Evolutionary conservation across 345 rosid species (phyloP).

Genomic region (Moricandia arvensis): DNA sequence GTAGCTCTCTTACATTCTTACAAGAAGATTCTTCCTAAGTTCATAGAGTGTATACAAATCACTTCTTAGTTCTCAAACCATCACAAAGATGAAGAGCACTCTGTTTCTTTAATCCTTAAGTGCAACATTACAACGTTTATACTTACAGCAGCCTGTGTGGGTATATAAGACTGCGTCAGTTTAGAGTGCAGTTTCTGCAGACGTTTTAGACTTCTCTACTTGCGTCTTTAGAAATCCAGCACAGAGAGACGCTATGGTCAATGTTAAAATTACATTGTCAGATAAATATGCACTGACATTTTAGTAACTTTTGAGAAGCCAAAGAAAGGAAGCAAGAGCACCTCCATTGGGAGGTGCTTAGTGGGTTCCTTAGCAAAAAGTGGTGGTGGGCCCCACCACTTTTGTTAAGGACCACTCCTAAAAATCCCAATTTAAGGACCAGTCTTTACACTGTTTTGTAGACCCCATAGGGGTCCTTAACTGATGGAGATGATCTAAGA

Average conservation of each 20-base stretch:
- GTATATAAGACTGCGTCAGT: background rate
- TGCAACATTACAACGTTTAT: no score
- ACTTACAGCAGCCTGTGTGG: no score
- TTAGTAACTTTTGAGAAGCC: background rate
- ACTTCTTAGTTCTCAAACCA: conserved; percentile 14
- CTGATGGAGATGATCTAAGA: no score
- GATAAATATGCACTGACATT: background rate
- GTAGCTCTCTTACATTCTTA: background rate
- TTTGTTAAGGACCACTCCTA: no score
- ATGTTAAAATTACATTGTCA: background rate
- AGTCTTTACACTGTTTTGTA: no score
- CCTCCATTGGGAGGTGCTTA: no score
- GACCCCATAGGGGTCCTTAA: no score
- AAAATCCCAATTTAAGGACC: no score
- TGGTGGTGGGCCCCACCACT: no score
- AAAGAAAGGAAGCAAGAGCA: background rate
- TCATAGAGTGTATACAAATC: background rate
- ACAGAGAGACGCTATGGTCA: conserved; percentile 65
- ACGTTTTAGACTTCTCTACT: conserved; percentile 49
- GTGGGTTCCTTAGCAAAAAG: no score
- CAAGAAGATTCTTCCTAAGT: conserved; percentile 12
- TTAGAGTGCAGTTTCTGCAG: conserved; percentile 29
- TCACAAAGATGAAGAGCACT: conserved; percentile 28
- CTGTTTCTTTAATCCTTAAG: conserved; percentile 4
- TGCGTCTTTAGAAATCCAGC: conserved; percentile 71